These are phyloP conservation scores for Alternaria hordeiaustralica DNA, from an alignment of 2,329 filamentous ascomycete species.

Conservation along the genomic window DNA sequence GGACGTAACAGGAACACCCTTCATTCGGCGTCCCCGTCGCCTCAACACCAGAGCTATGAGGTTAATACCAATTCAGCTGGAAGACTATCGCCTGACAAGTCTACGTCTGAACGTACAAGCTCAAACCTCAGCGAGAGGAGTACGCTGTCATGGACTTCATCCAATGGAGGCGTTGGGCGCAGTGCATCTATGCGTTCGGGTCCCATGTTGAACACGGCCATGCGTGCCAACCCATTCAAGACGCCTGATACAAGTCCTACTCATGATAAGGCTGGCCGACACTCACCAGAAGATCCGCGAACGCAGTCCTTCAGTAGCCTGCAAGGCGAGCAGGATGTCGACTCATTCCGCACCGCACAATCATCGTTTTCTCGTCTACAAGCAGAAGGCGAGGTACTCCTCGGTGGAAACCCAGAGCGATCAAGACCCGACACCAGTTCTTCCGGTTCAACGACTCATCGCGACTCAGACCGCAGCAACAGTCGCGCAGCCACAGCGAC, in stretches of 20 bases:
- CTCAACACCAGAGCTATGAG: conserved; percentile 21
- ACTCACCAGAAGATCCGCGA: conserved; percentile 29
- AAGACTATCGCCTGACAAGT: conserved; percentile 57
- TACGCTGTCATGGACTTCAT: conserved; percentile 52
- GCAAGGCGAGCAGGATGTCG: conserved; percentile 51
- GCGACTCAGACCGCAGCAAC: conserved; percentile 30
- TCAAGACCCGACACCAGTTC: conserved; percentile 40
- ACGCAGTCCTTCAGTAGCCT: conserved; percentile 46
- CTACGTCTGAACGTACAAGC: conserved; percentile 57
- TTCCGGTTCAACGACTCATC: conserved; percentile 31
- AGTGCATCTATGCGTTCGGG: conserved; percentile 55
- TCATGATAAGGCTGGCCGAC: conserved; percentile 24
- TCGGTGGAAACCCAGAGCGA: conserved; percentile 52
- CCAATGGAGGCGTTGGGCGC: conserved; percentile 50
- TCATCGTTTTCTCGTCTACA: conserved; percentile 58
- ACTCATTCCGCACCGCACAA: conserved; percentile 60
- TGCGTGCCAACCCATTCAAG: conserved; percentile 39
- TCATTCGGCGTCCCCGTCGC: conserved; percentile 29
- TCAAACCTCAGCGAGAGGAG: conserved; percentile 64
- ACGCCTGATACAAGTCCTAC: conserved; percentile 44
- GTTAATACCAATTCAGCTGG: conserved; percentile 28
- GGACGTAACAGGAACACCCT: conserved; percentile 40
- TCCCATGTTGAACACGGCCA: conserved; percentile 44
- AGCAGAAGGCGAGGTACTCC: conserved; percentile 59
- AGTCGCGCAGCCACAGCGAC: conserved; percentile 35